These are phyloP conservation scores for Fusarium duplospermum DNA, from an alignment of 2,329 filamentous ascomycete genomes.

Conservation along the genomic window DNA sequence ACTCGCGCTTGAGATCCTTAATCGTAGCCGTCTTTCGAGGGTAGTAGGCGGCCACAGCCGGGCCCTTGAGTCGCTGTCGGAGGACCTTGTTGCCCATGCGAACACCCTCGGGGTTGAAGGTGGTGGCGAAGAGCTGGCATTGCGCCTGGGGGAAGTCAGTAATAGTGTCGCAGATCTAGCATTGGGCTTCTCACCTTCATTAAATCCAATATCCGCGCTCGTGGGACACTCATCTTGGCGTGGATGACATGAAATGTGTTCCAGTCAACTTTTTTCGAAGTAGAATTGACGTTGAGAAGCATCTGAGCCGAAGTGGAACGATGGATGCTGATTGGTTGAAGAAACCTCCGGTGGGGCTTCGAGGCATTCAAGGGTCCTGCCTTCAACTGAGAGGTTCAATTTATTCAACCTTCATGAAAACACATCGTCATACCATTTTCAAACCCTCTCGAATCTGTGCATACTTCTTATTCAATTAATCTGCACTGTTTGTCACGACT, in stretches of 20 bases:
- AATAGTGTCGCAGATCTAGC: neutral
- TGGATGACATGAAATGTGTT: conserved; percentile 40
- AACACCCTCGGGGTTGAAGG: conserved; percentile 85
- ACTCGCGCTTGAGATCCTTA: conserved; percentile 77
- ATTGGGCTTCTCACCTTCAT: conserved; percentile 72
- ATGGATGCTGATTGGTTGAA: conserved; percentile 36
- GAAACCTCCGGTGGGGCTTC: neutral
- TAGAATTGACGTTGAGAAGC: conserved; percentile 44
- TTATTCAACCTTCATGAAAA: neutral
- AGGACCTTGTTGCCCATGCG: conserved; percentile 93
- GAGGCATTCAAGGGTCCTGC: neutral
- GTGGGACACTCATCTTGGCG: conserved; percentile 71
- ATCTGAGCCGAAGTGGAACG: conserved; percentile 32
- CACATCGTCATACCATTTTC: neutral
- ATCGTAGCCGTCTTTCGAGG: conserved; percentile 79
- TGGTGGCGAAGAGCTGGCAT: conserved; percentile 91
- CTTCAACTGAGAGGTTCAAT: neutral
- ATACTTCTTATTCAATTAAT: neutral
- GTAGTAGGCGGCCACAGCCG: conserved; percentile 87
- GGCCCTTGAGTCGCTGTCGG: conserved; percentile 88
- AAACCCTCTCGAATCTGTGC: neutral
- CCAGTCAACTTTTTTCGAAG: conserved; percentile 42
- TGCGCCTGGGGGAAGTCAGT: conserved; percentile 70
- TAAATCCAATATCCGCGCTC: conserved; percentile 74
- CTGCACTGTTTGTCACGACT: neutral